A percentile compares a stretch with the other conserved stretches of the same genome.
These are phyloP conservation scores for Boechera divaricarpa DNA, from an alignment of 345 rosid genomes.

Conservation along the genomic window DNA sequence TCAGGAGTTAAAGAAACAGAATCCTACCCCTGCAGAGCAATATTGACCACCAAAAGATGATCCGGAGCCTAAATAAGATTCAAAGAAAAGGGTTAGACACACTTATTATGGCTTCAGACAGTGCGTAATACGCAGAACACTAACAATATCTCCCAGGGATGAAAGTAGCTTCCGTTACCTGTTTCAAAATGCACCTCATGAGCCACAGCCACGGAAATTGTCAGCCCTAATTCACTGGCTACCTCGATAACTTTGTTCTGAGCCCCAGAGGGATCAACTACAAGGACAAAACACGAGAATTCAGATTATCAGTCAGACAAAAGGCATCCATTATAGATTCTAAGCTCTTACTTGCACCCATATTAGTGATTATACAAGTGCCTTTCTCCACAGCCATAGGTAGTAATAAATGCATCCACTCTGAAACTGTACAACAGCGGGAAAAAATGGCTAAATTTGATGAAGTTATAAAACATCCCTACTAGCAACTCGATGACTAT, in stretches of 20 bases:
- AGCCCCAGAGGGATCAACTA: constrained; percentile 86
- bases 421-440: constrained; percentile 56
- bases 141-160: not conserved
- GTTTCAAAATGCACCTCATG: constrained; percentile 58
- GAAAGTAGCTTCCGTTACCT: constrained; percentile 47
- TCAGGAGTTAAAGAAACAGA: constrained; percentile 41
- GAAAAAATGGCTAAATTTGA: not conserved
- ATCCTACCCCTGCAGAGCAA: constrained; percentile 62
- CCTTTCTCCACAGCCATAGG: constrained; percentile 81
- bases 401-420: constrained; percentile 80
- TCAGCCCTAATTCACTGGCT: constrained; percentile 67
- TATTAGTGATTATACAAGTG: constrained; percentile 80
- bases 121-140: not conserved
- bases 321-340: not conserved
- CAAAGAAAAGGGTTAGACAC: constrained; percentile 4
- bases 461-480: not conserved
- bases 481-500: not conserved
- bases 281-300: not conserved
- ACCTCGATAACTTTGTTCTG: constrained; percentile 70
- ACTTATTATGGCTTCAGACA: not conserved
- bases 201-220: constrained; percentile 74
- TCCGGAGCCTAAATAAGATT: constrained; percentile 53
- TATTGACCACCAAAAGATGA: constrained; percentile 43
- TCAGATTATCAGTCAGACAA: constrained; percentile 2
- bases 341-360: constrained; percentile 81